Base-by-base conservation (phyloP, 73 alveolate genomes). In the Symbiodinium pilosum region DNA sequence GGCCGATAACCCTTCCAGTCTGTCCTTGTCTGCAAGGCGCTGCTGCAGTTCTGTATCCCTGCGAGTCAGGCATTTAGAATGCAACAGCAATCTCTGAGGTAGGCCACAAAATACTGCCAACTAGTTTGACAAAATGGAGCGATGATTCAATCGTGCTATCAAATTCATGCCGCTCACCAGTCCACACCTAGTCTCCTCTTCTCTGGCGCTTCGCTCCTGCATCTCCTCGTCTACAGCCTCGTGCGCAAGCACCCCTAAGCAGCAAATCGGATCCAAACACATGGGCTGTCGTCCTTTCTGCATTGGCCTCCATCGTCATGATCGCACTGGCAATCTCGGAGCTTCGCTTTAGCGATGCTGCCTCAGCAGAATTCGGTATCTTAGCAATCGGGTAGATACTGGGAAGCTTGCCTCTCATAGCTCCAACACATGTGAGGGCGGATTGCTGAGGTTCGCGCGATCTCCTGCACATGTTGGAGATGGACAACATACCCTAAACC, bases 21-120 rank as follows among this genome's bases (percentile, higher is more conserved):
- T n/a, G 84, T 86, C 94, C 94, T 87, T 87, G 85, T 87, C 94
- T 26, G 38, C 43, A 43, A 87, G 94, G 7, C 43, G 84, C 44
- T 87, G 47, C 85, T 87, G 40, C 32, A n/a, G 64, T 32, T 54
- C 84, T 24, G 64, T 32, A 20, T n/a, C 85, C 94, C 94, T 87
- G 93, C 44, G 34, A 11, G 12, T 47, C 59, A 47, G 6, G 59
- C 59, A 47, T 47, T 47, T 47, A 9, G 59, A 6, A 14, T 6
- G 14, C 59, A 47, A 47, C n/a, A n/a, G n/a, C n/a, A n/a, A n/a
- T n/a, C n/a, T n/a, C n/a, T n/a, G n/a, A n/a, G n/a, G n/a, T n/a
- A n/a, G n/a, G n/a, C n/a, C n/a, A n/a, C n/a, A n/a, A n/a, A n/a
- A n/a, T n/a, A n/a, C n/a, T n/a, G n/a, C n/a, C n/a, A n/a, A n/a